Conservation (phyloP, 495 filamentous ascomycete genomes). For the Hyaloscypha variabilis region DNA sequence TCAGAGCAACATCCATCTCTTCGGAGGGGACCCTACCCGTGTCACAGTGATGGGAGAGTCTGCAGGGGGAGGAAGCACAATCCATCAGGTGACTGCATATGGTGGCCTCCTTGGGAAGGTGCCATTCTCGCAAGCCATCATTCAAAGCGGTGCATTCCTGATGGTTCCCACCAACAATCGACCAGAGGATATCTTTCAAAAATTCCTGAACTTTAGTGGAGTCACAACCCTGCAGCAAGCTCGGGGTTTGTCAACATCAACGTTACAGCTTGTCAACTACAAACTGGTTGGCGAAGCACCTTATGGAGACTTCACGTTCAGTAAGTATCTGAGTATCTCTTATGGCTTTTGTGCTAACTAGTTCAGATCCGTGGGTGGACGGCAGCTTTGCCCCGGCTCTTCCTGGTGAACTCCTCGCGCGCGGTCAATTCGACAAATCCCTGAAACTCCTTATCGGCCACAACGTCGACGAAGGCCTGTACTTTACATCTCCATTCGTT, state of each 20-base stretch:
- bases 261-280: conserved; percentile 54
- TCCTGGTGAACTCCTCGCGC: conserved; percentile 57
- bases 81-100: conserved; percentile 67
- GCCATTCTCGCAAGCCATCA: conserved; percentile 34
- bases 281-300: conserved; percentile 41
- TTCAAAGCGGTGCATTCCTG: conserved; percentile 31
- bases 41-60: conserved; percentile 76
- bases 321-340: conserved; percentile 17
- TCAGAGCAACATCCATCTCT: conserved; percentile 66
- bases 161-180: conserved; percentile 25
- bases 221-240: conserved; percentile 52
- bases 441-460: conserved; percentile 60
- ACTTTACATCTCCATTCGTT: conserved; percentile 20
- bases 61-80: conserved; percentile 66
- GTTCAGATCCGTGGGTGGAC: conserved; percentile 54
- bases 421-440: conserved; percentile 56
- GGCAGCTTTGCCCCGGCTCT: conserved; percentile 57
- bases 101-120: conserved; percentile 39
- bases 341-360: neutral
- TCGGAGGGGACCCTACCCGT: conserved; percentile 66
- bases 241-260: conserved; percentile 45
- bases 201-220: conserved; percentile 20
- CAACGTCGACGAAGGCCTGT: conserved; percentile 55
- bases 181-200: conserved; percentile 24
- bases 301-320: conserved; percentile 57